Conservation (phyloP, 352 stramenopile genomes). For the Phytophthora syringae region DNA sequence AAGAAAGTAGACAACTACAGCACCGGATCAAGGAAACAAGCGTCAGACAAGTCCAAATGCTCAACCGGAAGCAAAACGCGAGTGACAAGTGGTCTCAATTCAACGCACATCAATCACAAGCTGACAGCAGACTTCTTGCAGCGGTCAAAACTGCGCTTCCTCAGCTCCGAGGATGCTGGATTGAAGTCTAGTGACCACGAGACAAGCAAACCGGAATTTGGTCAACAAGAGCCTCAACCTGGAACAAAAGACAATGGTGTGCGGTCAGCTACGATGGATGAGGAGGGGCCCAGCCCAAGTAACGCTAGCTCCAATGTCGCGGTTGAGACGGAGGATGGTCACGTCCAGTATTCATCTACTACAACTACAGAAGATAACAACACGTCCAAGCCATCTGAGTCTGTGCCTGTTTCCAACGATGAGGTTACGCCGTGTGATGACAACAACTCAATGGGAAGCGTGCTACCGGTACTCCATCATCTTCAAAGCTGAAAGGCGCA, state of each 20-base stretch:
- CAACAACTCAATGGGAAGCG: neutral
- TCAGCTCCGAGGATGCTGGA: neutral
- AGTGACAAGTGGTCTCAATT: neutral
- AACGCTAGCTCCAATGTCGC: neutral
- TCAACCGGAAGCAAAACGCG: neutral
- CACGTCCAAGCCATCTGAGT: neutral
- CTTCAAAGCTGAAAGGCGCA: neutral
- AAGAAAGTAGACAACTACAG: neutral
- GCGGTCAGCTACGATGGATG: neutral
- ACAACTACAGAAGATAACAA: neutral
- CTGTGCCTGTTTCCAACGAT: neutral
- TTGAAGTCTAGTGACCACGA: constrained; percentile 1
- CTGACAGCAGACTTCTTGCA: constrained; percentile 12
- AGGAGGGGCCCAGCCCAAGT: too few species aligned
- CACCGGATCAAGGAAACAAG: neutral
- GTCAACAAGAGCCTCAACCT: neutral
- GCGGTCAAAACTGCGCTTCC: constrained; percentile 3
- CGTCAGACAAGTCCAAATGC: neutral
- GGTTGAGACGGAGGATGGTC: neutral
- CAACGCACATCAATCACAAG: constrained; percentile 8
- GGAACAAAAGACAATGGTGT: neutral
- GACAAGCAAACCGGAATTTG: neutral
- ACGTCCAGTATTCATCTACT: neutral
- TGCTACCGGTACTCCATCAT: neutral
- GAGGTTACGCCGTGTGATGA: neutral